Evolutionary conservation across 2,329 filamentous ascomycete species (phyloP).

Genomic region (Verruconis gallopava): DNA sequence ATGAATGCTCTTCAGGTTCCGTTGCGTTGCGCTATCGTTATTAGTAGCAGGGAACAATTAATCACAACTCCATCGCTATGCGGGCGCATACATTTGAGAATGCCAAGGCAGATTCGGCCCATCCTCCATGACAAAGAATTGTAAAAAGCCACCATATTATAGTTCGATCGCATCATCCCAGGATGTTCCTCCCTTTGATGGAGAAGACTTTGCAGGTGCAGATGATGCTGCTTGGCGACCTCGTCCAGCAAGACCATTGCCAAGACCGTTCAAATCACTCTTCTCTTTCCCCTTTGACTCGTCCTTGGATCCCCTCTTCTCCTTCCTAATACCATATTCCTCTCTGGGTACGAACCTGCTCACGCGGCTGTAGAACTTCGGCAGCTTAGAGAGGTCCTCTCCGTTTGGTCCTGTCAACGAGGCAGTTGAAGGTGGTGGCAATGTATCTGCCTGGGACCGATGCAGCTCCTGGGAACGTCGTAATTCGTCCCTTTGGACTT

Average conservation of each 20-base stretch:
- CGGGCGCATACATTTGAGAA: too few species aligned
- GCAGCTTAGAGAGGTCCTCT: not conserved
- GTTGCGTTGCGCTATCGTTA: too few species aligned
- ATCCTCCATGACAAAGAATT: too few species aligned
- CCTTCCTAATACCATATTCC: conserved; percentile 7
- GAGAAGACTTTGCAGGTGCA: not conserved
- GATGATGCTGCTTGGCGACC: not conserved
- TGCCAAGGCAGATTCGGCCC: too few species aligned
- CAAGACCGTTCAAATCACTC: not conserved
- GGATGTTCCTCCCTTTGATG: not conserved
- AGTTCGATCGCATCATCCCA: not conserved
- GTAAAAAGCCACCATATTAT: too few species aligned
- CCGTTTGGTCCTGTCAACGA: not conserved
- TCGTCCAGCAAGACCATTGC: not conserved
- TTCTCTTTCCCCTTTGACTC: conserved; percentile 2
- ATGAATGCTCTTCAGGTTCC: too few species aligned
- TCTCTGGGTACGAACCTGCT: conserved; percentile 10
- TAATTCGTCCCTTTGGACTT: not conserved
- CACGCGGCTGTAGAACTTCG: conserved; percentile 1
- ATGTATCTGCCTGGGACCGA: not conserved
- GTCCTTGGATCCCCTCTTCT: not conserved
- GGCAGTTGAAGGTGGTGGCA: not conserved
- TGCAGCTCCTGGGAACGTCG: not conserved
- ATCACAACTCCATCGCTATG: too few species aligned
- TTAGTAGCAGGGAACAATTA: too few species aligned